Base-by-base conservation (phyloP, 352 stramenopile species). In the Phytophthora crassamura region DNA sequence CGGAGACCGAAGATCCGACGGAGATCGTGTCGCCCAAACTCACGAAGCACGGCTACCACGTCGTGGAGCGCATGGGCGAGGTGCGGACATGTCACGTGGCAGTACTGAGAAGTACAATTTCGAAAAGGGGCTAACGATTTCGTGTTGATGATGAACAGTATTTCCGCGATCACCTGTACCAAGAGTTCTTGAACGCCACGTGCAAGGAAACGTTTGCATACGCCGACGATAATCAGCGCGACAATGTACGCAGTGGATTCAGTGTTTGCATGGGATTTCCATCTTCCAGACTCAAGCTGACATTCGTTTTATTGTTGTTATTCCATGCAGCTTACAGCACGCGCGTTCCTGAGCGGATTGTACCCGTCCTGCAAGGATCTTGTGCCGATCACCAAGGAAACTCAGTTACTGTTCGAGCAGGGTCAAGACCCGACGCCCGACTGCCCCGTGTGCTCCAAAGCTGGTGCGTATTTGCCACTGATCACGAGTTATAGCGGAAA, bases 1-100 rank as follows among this genome's bases (percentile, higher is more conserved):
- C 77, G 2, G 78, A 91, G 66, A 79, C 64, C 8, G 78, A 90
- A 57, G 81, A 93, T 58, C 78, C 78, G 40, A 64, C 39, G 4
- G 82, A 91, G 60, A 63, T 77, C 55, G 84, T 93, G 54, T 85
- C 82, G 7, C 84, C 84, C n/a, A 93, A 93, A 57, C 77, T 93
- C 61, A 93, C 84, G 8, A 87, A 86, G 49, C 84, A 93, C 71
- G 84, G 84, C 46, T 88, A 79, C 52, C 58, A 72, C 20, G 69
- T 90, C 20, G 62, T 93, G 3, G 62, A 90, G 58, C 66, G 61
- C 36, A 93, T 93, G 84, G 84, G 84, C 33, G 62, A 89, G 59
- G 84, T 88, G 34, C 25, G 25, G 25, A 30, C 25, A 30, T 4
- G 4, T 30, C 4, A 30, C 25, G 25, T 4, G 25, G 25, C 25